A percentile compares a stretch with the other conserved stretches of the same genome.
phyloP scores from a whole-genome alignment of 257 asterid genomes.

The Handroanthus guayacan region DNA sequence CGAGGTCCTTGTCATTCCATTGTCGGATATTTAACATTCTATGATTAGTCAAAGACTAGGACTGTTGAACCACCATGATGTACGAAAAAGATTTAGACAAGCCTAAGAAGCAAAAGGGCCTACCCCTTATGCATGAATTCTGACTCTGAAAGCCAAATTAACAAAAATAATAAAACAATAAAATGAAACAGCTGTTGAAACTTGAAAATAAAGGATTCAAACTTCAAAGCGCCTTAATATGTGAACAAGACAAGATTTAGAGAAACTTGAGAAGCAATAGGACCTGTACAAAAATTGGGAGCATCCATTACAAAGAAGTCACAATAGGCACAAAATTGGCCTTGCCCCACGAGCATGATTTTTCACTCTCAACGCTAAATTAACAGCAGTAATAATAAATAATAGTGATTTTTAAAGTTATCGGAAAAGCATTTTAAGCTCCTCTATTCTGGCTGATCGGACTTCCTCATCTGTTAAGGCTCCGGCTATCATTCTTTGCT shows the following conservation, averaged over 20 bases:
- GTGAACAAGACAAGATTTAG: neutral
- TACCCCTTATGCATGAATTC: no score
- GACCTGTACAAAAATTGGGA: neutral
- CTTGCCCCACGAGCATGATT: neutral
- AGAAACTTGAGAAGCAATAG: neutral
- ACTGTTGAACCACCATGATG: neutral
- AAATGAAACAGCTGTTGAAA: no score
- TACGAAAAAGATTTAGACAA: neutral
- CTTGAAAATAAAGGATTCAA: neutral
- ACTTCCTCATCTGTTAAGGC: slow-evolving; percentile 86
- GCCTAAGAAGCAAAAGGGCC: slow-evolving; percentile 2
- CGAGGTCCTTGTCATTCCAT: neutral
- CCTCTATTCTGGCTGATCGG: slow-evolving; percentile 74
- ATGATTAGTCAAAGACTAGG: neutral
- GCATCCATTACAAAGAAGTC: no score
- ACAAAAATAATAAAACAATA: no score
- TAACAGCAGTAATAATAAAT: neutral
- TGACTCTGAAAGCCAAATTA: no score
- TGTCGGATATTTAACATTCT: neutral
- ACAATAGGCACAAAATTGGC: slow-evolving; percentile 36
- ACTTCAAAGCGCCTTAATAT: neutral
- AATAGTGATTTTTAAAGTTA: slow-evolving; percentile 24
- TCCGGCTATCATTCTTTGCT: slow-evolving; percentile 82
- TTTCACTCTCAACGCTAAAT: neutral
- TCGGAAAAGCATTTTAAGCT: slow-evolving; percentile 82